Conservation (phyloP, 306 rosid species). For the Lathyrus tuberosus region DNA sequence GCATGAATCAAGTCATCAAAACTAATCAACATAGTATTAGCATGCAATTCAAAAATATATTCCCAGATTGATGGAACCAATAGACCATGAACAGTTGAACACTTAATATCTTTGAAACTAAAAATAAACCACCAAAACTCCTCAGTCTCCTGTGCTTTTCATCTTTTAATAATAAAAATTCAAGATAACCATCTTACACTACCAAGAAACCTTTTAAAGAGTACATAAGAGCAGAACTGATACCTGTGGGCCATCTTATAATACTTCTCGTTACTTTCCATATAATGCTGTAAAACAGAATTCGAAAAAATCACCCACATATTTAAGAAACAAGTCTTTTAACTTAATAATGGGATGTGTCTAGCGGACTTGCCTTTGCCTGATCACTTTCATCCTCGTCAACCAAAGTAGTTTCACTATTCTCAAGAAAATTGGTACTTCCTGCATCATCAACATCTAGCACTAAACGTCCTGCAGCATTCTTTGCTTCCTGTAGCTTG, state of each 20-base stretch:
- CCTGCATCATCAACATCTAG: constrained; percentile 72
- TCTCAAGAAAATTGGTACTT: constrained; percentile 50
- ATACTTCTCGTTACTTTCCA: constrained; percentile 99
- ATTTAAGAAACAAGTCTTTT: constrained; percentile 6
- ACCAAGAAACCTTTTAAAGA: constrained; percentile 27
- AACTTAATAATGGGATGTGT: constrained; percentile 24
- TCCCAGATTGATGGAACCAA: constrained; percentile 34
- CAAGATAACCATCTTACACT: constrained; percentile 21
- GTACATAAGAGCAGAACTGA: constrained; percentile 34
- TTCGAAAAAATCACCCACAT: constrained; percentile 38
- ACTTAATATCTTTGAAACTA: constrained; percentile 2
- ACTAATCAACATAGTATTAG: constrained; percentile 13
- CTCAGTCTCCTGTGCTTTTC: neutral
- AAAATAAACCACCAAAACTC: constrained; percentile 24
- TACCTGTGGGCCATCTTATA: constrained; percentile 99
- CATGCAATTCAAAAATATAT: neutral
- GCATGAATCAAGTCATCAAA: constrained; percentile 16
- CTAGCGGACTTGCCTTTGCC: constrained; percentile 76
- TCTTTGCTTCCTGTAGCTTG: constrained; percentile 82
- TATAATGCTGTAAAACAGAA: constrained; percentile 79
- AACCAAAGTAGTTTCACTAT: constrained; percentile 67
- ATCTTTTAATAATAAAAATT: constrained; percentile 2
- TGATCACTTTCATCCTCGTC: constrained; percentile 97
- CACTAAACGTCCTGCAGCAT: constrained; percentile 66
- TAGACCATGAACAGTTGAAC: constrained; percentile 23